These are phyloP conservation scores for Leucogyrophana mollusca DNA, from an alignment of 768 basidiomycete species.

Conservation along the genomic window DNA sequence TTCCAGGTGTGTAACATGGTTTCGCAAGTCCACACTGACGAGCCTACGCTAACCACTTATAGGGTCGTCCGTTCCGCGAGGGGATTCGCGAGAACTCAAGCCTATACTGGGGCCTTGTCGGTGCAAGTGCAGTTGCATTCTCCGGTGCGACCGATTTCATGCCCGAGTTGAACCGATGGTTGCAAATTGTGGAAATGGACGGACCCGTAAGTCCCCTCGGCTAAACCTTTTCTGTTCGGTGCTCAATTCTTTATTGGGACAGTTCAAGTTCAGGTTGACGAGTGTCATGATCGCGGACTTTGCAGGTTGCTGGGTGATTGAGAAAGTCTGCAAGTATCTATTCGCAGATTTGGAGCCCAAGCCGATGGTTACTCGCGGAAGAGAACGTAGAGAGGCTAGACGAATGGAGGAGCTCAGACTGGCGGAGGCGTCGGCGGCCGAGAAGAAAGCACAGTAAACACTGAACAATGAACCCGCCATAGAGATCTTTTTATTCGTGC, in stretches of 20 bases:
- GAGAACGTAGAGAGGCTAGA: constrained; percentile 73
- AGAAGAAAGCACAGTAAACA: constrained; percentile 37
- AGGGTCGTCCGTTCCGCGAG: constrained; percentile 97
- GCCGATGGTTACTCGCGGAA: constrained; percentile 77
- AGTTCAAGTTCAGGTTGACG: constrained; percentile 87
- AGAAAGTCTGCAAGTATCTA: constrained; percentile 76
- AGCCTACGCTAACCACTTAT: constrained; percentile 3
- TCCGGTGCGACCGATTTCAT: constrained; percentile 92
- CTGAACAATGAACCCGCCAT: no score
- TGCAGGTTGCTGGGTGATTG: constrained; percentile 81
- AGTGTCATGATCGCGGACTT: constrained; percentile 86
- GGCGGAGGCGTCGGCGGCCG: constrained; percentile 17
- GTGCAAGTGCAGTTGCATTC: constrained; percentile 88
- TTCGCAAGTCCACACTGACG: not conserved
- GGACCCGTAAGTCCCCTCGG: constrained; percentile 52
- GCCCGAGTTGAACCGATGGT: constrained; percentile 94
- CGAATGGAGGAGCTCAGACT: constrained; percentile 40
- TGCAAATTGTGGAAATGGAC: constrained; percentile 95
- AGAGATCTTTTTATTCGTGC: no score
- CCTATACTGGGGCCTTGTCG: constrained; percentile 90
- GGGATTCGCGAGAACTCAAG: constrained; percentile 94
- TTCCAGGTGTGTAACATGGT: constrained; percentile 62
- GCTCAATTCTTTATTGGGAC: not conserved
- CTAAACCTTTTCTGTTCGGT: not conserved
- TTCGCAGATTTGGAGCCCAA: constrained; percentile 91